Conservation (phyloP, 2,329 filamentous ascomycete species). For the Sclerotinia trifoliorum region DNA sequence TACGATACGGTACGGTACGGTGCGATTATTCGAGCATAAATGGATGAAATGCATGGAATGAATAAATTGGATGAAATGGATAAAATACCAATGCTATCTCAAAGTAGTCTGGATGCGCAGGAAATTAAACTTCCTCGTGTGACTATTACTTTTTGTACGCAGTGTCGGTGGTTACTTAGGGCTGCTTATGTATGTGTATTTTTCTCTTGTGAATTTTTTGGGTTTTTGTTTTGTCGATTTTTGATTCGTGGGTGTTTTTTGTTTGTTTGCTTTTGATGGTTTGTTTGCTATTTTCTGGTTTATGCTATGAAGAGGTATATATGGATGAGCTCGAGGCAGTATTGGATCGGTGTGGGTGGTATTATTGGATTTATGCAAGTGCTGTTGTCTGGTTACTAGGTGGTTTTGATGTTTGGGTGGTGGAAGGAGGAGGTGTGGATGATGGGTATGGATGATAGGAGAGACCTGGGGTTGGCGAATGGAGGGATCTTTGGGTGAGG, state of each 20-base stretch:
- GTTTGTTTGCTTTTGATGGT: background rate
- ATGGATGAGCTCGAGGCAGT: background rate
- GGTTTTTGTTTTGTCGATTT: conserved; percentile 16
- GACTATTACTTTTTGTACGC: conserved; percentile 88
- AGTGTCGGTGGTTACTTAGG: conserved; percentile 85
- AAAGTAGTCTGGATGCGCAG: no score
- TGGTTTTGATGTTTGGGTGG: background rate
- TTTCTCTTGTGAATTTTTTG: background rate
- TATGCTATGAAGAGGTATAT: background rate
- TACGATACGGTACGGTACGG: no score
- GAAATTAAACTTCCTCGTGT: conserved; percentile 57
- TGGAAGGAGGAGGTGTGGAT: background rate
- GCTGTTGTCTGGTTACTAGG: background rate
- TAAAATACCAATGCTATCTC: no score
- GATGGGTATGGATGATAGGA: no score
- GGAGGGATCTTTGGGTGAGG: background rate
- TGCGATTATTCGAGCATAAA: background rate
- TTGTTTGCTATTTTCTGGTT: background rate
- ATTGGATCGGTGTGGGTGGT: background rate
- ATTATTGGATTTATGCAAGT: background rate
- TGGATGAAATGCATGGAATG: background rate
- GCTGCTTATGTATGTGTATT: conserved; percentile 70
- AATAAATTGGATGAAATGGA: background rate
- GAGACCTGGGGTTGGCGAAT: no score
- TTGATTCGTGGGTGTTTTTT: no score